These are phyloP conservation scores for Leccinum subgranulosum DNA, from an alignment of 768 basidiomycete genomes.

Conservation along the genomic window DNA sequence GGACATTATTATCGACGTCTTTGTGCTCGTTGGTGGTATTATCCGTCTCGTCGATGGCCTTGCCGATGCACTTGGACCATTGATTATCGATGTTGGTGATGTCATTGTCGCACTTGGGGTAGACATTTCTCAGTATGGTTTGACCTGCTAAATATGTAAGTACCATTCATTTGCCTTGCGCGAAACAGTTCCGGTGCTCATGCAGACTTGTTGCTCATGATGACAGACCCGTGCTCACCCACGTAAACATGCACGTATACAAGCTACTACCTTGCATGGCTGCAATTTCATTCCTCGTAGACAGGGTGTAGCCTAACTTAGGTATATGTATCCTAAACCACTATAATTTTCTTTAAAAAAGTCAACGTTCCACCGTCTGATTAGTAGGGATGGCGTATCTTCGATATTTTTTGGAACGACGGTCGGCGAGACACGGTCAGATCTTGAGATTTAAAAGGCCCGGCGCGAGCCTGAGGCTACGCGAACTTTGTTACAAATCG, in stretches of 20 bases:
- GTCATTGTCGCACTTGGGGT: constrained; percentile 25
- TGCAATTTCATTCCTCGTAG: not conserved
- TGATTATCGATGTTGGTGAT: constrained; percentile 15
- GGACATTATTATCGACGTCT: constrained; percentile 9
- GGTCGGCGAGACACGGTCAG: no score
- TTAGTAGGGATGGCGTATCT: no score
- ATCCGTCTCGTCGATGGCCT: constrained; percentile 23
- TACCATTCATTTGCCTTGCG: not conserved
- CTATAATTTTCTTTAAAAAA: not conserved
- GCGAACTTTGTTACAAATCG: no score
- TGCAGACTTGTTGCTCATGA: not conserved
- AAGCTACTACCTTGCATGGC: no score
- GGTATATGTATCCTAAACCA: not conserved
- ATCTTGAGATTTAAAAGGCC: not conserved
- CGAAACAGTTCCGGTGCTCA: not conserved
- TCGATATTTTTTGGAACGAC: no score
- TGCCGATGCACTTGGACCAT: constrained; percentile 17
- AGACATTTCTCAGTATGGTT: constrained; percentile 14
- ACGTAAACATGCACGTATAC: not conserved
- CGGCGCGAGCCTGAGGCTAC: no score
- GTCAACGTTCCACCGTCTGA: not conserved
- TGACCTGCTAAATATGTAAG: constrained; percentile 17
- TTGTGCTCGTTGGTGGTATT: constrained; percentile 13
- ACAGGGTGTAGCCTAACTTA: not conserved
- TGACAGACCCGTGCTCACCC: not conserved